A percentile compares a stretch with the other conserved stretches of the same genome.
phyloP scores from a whole-genome alignment of 352 stramenopile genomes.

The Globisporangium lucens region DNA sequence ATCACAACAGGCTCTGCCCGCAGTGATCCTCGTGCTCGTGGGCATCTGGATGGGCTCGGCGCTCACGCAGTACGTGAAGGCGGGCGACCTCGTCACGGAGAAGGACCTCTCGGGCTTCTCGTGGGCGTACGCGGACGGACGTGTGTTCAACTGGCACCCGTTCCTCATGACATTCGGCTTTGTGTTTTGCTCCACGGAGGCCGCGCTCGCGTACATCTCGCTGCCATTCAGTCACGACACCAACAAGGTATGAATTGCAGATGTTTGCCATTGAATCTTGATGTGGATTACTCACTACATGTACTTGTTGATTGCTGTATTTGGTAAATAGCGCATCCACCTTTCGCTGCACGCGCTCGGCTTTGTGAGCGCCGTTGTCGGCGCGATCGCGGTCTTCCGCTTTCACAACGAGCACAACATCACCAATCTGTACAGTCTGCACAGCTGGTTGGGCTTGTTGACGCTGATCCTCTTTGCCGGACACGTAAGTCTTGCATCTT shows the following conservation, averaged over 20 bases:
- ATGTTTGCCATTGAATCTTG: neutral
- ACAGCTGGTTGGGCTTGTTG: conserved; percentile 82
- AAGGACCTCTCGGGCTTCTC: conserved; percentile 65
- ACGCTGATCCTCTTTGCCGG: conserved; percentile 52
- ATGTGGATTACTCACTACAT: neutral
- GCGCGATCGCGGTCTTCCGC: conserved; percentile 71
- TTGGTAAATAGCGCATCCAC: conserved; percentile 52
- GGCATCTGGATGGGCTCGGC: conserved; percentile 69
- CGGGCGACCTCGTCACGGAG: conserved; percentile 36
- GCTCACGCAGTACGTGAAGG: conserved; percentile 56
- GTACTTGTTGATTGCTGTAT: neutral
- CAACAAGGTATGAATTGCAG: conserved; percentile 44
- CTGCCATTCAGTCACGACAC: conserved; percentile 60
- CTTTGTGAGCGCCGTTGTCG: conserved; percentile 54
- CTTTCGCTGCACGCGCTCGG: conserved; percentile 62
- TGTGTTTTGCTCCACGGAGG: conserved; percentile 71
- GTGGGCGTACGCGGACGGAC: conserved; percentile 51
- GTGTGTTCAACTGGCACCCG: conserved; percentile 88
- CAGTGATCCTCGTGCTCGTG: conserved; percentile 62
- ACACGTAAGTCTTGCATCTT: conserved; percentile 29
- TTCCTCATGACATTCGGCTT: conserved; percentile 85
- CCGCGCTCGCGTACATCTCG: conserved; percentile 63
- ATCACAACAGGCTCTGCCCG: conserved; percentile 38
- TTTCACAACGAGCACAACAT: conserved; percentile 88
- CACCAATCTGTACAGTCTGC: conserved; percentile 84